Conservation (phyloP, 106 monocot species). For the Triglochin maritima region DNA sequence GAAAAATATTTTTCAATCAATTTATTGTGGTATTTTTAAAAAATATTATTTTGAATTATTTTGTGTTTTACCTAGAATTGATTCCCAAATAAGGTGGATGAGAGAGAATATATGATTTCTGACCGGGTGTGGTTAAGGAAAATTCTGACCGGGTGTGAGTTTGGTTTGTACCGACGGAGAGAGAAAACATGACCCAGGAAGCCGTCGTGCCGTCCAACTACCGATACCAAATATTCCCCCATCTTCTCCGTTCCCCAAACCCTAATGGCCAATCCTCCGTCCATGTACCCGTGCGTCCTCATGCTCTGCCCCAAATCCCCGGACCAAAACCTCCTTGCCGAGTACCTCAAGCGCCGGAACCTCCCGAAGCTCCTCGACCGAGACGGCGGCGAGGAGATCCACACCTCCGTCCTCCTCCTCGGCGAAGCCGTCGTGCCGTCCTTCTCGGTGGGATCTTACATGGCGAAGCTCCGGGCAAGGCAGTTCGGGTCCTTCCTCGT, state of each 20-base stretch:
- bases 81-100: no score
- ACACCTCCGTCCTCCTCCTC: not conserved
- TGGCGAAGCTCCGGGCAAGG: slow-evolving; percentile 2
- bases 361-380: slow-evolving; percentile 5
- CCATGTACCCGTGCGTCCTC: slow-evolving; percentile 13
- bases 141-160: no score
- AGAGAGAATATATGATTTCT: no score
- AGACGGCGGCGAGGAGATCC: slow-evolving; percentile 3
- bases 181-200: no score
- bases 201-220: no score
- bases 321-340: slow-evolving; percentile 5
- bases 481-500: slow-evolving; percentile 11
- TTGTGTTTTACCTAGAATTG: no score
- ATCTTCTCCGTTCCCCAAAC: not conserved
- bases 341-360: slow-evolving; percentile 1
- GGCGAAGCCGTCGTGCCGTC: not conserved
- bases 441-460: slow-evolving; percentile 1
- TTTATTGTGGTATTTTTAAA: no score
- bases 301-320: slow-evolving; percentile 11
- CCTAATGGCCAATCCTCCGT: not conserved
- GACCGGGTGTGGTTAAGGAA: no score
- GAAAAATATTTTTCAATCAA: no score
- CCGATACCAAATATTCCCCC: not conserved
- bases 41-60: no score
- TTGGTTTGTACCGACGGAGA: no score